Evolutionary conservation across 2,329 filamentous ascomycete species (phyloP).

Genomic region (Fusarium avenaceum): DNA sequence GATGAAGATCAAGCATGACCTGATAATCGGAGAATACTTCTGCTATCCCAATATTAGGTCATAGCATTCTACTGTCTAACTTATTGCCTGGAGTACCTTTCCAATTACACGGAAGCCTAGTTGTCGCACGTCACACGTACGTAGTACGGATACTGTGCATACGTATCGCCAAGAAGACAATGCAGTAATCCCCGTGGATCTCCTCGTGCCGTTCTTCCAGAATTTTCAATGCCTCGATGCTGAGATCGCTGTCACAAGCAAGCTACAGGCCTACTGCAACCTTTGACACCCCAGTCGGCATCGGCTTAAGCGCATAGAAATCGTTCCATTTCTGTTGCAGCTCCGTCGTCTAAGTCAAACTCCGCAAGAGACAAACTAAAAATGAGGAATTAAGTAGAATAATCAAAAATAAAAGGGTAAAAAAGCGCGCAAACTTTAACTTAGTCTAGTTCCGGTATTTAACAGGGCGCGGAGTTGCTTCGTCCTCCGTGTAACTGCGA

Average conservation of each 20-base stretch:
- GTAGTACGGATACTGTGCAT: neutral
- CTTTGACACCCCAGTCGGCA: neutral
- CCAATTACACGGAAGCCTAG: neutral
- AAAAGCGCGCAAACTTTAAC: neutral
- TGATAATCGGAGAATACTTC: neutral
- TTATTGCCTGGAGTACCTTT: neutral
- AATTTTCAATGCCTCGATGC: conserved; percentile 4
- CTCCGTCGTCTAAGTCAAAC: neutral
- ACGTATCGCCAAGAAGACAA: conserved; percentile 22
- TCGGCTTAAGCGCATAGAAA: conserved; percentile 12
- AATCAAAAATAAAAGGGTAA: neutral
- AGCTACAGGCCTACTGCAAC: neutral
- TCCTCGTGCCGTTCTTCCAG: conserved; percentile 32
- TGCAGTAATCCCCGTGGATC: conserved; percentile 24
- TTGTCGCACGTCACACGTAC: neutral
- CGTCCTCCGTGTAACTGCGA: conserved; percentile 1
- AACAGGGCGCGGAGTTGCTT: conserved; percentile 1
- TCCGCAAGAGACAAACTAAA: neutral
- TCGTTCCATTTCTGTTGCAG: conserved; percentile 4
- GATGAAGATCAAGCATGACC: neutral
- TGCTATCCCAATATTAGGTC: neutral
- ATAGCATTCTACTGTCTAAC: neutral
- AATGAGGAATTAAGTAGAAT: neutral
- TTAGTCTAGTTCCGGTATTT: neutral
- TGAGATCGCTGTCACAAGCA: conserved; percentile 13